Base-by-base conservation (phyloP, 495 filamentous ascomycete genomes). In the Annulohypoxylon bovei region DNA sequence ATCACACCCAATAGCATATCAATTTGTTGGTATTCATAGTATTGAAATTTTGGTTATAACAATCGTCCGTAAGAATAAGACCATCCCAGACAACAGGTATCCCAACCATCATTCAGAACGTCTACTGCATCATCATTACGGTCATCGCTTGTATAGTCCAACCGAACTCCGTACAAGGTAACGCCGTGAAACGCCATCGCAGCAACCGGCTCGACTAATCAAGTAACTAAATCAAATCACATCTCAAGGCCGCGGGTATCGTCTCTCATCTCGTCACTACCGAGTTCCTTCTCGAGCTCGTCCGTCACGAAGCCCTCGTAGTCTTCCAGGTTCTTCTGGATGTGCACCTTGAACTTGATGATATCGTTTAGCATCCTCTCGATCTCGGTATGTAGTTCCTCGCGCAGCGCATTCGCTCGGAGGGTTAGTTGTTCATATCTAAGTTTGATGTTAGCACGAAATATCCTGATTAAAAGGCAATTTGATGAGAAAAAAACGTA, bases 281-380 rank as follows among this genome's bases (percentile, higher is more conserved):
- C 89, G 20, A 92, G 80, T 82, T 97, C 93, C 78, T 90, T 88
- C 81, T 95, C 91, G 37, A 96, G 89, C 83, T 98, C 95, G 71
- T 95, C 91, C 18, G 92, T 91, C 3, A 95, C 92, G 75, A 97
- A 96, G 53, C 87, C 89, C 79, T 98, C 95, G 77, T 97, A 97
- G 74, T 94, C 92, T 78, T 97, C 94, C 35, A 99, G 81, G 58
- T 88, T 89, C 79, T 92, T 92, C 78, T 98, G 95, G 47, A 99
- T 86, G 76, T 98, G 95, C 61, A 98, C 90, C 82, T 99, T 99
- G 89, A 99, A 99, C 71, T 93, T 93, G 83, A 98, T 97, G 76
- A 98, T 90, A 74, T 98, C 94, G 81, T 97, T 96, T 69, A 99
- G 81, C 88, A 98, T 95, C 68, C 90, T 91, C 82, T 97, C 96